Percentiles rank a stretch among this genome's conserved stretches.
Conservation (phyloP, 2,329 filamentous ascomycete genomes). For the Calonectria ilicicola region DNA sequence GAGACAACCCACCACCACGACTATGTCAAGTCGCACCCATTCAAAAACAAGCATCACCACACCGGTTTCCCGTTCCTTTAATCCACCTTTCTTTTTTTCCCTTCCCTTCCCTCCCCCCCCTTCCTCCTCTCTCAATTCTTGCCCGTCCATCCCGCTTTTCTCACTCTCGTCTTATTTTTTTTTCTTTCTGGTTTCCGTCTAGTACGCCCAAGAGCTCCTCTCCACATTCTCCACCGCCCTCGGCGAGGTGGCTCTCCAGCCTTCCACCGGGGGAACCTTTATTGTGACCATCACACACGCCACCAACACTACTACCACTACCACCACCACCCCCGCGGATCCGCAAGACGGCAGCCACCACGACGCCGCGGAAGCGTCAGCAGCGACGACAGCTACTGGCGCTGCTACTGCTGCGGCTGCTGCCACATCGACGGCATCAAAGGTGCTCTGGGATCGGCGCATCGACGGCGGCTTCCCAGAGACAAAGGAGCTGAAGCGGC, state of each 20-base stretch:
- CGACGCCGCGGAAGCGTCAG: background rate
- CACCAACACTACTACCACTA: conserved; percentile 49
- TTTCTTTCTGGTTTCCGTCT: background rate
- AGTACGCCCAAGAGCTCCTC: conserved; percentile 96
- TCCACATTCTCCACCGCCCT: conserved; percentile 89
- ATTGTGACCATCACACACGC: conserved; percentile 71
- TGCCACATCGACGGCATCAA: conserved; percentile 53
- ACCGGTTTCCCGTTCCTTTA: background rate
- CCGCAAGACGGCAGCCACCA: background rate
- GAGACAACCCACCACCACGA: background rate
- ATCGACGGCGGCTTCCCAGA: conserved; percentile 91
- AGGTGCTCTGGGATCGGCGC: conserved; percentile 89
- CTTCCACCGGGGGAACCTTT: conserved; percentile 87
- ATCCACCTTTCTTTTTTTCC: background rate
- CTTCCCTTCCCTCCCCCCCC: background rate
- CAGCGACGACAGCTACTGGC: conserved; percentile 6
- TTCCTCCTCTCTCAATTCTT: too few relatives aligned
- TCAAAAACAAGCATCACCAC: background rate
- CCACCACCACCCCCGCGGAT: conserved; percentile 38
- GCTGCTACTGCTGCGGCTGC: conserved; percentile 28
- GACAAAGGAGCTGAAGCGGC: conserved; percentile 89
- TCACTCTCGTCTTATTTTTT: background rate
- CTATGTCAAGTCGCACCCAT: background rate
- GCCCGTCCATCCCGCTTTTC: background rate
- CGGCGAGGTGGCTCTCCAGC: conserved; percentile 89